phyloP scores from a whole-genome alignment of 2,329 filamentous ascomycete species.

The Penicillium sclerotigenum region DNA sequence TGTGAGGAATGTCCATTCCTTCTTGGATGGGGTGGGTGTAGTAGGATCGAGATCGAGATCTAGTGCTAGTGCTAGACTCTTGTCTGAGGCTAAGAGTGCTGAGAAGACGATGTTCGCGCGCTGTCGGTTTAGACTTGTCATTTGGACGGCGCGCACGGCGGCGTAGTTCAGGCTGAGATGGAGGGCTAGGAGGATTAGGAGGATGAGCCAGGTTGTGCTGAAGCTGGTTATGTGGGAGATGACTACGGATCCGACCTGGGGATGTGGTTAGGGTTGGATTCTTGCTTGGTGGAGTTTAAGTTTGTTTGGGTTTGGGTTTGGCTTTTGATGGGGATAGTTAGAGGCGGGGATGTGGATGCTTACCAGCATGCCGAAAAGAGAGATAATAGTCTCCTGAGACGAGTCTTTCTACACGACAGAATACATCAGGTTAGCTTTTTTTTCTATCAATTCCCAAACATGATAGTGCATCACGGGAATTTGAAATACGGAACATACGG shows the following conservation, averaged over 20 bases:
- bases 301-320: no score
- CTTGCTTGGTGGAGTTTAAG: neutral
- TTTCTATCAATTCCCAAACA: neutral
- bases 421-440: conserved; percentile 1
- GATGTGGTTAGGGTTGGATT: neutral
- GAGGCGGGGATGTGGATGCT: conserved; percentile 25
- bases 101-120: conserved; percentile 75
- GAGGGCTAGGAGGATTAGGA: conserved; percentile 67
- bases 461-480: neutral
- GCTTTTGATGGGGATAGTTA: no score
- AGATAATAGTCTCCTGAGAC: conserved; percentile 91
- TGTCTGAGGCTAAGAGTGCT: conserved; percentile 46
- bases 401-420: conserved; percentile 65
- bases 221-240: conserved; percentile 72
- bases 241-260: conserved; percentile 70
- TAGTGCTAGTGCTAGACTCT: neutral
- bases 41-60: conserved; percentile 5
- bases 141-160: conserved; percentile 78
- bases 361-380: conserved; percentile 77
- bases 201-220: conserved; percentile 67
- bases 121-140: conserved; percentile 82
- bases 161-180: conserved; percentile 84
- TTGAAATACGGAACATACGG: conserved; percentile 49
- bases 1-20: conserved; percentile 41
- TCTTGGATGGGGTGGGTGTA: neutral